Evolutionary conservation across 2,329 filamentous ascomycete species (phyloP).

Genomic region (Alternaria arbusti): DNA sequence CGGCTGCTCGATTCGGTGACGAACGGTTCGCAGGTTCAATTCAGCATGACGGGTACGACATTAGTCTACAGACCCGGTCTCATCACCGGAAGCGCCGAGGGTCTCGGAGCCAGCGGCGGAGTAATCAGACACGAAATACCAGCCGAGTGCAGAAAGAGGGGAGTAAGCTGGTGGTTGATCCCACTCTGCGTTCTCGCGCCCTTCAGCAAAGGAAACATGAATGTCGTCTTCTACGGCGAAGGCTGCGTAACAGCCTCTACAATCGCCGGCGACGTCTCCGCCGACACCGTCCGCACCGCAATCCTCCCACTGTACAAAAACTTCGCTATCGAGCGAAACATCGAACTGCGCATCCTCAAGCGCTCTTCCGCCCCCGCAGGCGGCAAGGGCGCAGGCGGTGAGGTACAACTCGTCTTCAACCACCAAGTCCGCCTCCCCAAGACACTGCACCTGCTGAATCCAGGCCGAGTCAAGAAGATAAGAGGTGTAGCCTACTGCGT

Average conservation of each 20-base stretch:
- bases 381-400: slow-evolving; percentile 82
- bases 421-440: slow-evolving; percentile 93
- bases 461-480: slow-evolving; percentile 85
- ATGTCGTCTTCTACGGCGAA: slow-evolving; percentile 85
- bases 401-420: slow-evolving; percentile 92
- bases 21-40: slow-evolving; percentile 93
- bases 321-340: slow-evolving; percentile 85
- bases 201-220: slow-evolving; percentile 90
- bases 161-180: slow-evolving; percentile 89
- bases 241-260: slow-evolving; percentile 93
- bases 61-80: slow-evolving; percentile 91
- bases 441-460: slow-evolving; percentile 85
- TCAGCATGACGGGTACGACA: slow-evolving; percentile 94
- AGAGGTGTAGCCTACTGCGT: slow-evolving; percentile 93
- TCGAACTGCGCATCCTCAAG: slow-evolving; percentile 83
- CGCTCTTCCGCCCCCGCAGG: slow-evolving; percentile 73
- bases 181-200: slow-evolving; percentile 89
- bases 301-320: slow-evolving; percentile 87
- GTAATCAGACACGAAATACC: slow-evolving; percentile 83
- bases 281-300: slow-evolving; percentile 92
- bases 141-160: slow-evolving; percentile 75
- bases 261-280: slow-evolving; percentile 81
- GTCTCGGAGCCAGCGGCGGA: slow-evolving; percentile 73
- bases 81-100: slow-evolving; percentile 83
- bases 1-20: slow-evolving; percentile 93